These are phyloP conservation scores for Candolleomyces eurysporus DNA, from an alignment of 768 basidiomycete species.

Conservation along the genomic window DNA sequence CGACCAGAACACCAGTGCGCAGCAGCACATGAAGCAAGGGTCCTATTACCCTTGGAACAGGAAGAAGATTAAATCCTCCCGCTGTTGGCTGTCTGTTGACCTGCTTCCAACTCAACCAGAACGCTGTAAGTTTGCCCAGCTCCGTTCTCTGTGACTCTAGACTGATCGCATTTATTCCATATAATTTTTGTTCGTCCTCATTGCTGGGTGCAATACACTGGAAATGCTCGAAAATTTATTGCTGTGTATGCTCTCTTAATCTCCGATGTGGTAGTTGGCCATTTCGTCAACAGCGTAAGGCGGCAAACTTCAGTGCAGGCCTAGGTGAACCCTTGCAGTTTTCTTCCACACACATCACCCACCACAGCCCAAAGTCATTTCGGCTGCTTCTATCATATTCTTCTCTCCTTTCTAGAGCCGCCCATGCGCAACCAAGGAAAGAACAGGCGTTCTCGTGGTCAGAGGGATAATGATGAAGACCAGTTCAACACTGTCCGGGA, in stretches of 20 bases:
- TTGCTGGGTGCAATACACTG: neutral
- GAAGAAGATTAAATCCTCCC: neutral
- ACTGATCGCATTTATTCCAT: conserved; percentile 2
- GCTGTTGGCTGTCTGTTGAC: neutral
- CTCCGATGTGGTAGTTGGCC: conserved; percentile 9
- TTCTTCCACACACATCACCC: conserved; percentile 24
- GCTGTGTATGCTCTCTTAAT: conserved; percentile 9
- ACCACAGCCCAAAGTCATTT: conserved; percentile 12
- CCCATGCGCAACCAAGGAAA: conserved; percentile 45
- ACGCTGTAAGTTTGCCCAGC: conserved; percentile 6
- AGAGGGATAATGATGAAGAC: conserved; percentile 51
- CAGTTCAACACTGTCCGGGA: conserved; percentile 48
- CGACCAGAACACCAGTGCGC: neutral
- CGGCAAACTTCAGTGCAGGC: conserved; percentile 3
- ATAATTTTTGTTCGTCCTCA: neutral
- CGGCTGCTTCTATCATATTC: conserved; percentile 21
- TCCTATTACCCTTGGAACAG: neutral
- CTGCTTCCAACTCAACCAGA: neutral
- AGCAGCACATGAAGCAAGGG: conserved; percentile 4
- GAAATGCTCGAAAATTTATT: neutral
- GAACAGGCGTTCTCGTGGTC: conserved; percentile 51
- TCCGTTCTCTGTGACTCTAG: neutral
- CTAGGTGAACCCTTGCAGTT: conserved; percentile 31
- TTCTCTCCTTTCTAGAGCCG: conserved; percentile 17
- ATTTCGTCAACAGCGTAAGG: conserved; percentile 1